Evolutionary conservation across 768 basidiomycete species (phyloP), one percentile per base, ranked within the genome.

Genomic region (Royoungia palumana): DNA sequence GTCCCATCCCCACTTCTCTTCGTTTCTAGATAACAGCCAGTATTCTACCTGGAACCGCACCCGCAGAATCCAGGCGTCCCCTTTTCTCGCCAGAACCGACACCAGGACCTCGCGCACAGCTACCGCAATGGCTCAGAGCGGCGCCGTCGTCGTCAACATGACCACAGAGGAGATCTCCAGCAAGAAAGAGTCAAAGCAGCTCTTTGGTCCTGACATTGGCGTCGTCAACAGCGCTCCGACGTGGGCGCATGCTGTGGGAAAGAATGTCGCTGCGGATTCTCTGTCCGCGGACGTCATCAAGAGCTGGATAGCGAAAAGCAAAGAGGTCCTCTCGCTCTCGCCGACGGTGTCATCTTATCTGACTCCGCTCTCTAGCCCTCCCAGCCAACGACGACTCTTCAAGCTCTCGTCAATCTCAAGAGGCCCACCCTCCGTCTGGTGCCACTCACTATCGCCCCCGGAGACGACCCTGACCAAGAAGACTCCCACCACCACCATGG

Each of bases 391-490:
- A 97, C 94, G 0, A 95, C 94, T 2, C 75, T 97, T 0, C 94
- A 96, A 70, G 94, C 94, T 0, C 77, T 94, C 28, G 93, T 96
- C 55, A 97, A 96, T 63, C 82, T 96, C 58, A 95, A 94, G 64
- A 81, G 94, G 5, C 94, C 94, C 1, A 84, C 90, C 1, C 76
- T 97, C 28, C 80, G 85, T 12, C 79, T 94, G 4, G 83, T 82
- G 8, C 90, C 85, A 1, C 72, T 88, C 17, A 58, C 75, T 4
- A 58, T 67, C 19, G 61, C 77, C 13, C 60, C 73, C 2, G 72
- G 74, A 30, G 78, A 82, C 22, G 76, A 77, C 14, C 63, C 71
- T 28, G 65, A 75, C 34, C 65, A 76, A 32, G 55, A 65, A 17
- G 74, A 80, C 50, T 73, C 73, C 17, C 76, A 77, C 32, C 81